A percentile compares a stretch with the other conserved stretches of the same genome.
Evolutionary conservation across 768 basidiomycete species (phyloP).

Genomic region (Suillus bovinus): DNA sequence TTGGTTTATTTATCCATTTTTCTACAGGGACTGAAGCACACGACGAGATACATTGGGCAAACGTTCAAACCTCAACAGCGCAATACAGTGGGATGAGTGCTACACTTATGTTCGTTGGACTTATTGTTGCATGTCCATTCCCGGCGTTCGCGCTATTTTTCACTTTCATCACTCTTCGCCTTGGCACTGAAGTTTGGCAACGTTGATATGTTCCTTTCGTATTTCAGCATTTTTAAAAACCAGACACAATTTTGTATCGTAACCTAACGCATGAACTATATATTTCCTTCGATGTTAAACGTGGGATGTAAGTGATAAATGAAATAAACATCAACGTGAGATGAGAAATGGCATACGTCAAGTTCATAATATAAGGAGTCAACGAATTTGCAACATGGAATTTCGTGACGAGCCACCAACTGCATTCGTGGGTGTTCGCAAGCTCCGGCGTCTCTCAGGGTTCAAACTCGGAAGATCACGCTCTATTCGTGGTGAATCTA

Average conservation of each 20-base stretch:
- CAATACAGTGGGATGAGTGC: slow-evolving; percentile 16
- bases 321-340: not conserved
- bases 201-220: slow-evolving; percentile 17
- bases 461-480: slow-evolving; percentile 9
- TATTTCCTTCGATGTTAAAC: slow-evolving; percentile 20
- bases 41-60: slow-evolving; percentile 21
- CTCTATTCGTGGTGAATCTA: slow-evolving; percentile 12
- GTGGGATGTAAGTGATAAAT: not conserved
- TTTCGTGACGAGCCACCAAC: not conserved
- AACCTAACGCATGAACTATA: slow-evolving; percentile 36
- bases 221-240: slow-evolving; percentile 19
- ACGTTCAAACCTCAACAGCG: slow-evolving; percentile 13
- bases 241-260: slow-evolving; percentile 30
- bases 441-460: slow-evolving; percentile 10
- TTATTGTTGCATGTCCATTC: slow-evolving; percentile 13
- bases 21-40: slow-evolving; percentile 32
- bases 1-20: slow-evolving; percentile 35
- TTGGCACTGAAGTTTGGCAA: slow-evolving; percentile 6
- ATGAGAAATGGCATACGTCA: not conserved
- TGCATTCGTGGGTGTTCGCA: slow-evolving; percentile 13
- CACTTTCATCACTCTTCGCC: slow-evolving; percentile 3
- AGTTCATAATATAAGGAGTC: not conserved
- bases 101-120: slow-evolving; percentile 20
- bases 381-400: slow-evolving; percentile 12
- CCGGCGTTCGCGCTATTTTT: slow-evolving; percentile 7